Percentiles rank a stretch among this genome's conserved stretches.
phyloP scores from a whole-genome alignment of 1,284 basidiomycete genomes.

The Ceratobasidium sp. region DNA sequence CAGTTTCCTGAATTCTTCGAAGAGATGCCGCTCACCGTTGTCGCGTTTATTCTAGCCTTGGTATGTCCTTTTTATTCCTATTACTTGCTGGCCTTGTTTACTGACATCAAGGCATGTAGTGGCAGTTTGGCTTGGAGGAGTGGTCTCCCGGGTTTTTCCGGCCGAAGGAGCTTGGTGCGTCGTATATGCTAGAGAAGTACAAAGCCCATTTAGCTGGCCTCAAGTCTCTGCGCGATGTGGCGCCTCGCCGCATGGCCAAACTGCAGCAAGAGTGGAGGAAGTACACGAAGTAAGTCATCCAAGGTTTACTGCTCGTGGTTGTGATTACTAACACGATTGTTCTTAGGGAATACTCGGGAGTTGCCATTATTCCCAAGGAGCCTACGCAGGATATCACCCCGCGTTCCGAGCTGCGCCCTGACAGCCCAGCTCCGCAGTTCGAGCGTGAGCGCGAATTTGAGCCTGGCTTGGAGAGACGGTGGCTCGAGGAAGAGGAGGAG shows the following conservation, averaged over 20 bases:
- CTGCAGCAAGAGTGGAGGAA: not conserved
- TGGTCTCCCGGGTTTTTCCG: not conserved
- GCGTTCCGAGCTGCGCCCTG: not conserved
- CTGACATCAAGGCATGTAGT: no score
- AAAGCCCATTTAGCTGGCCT: not conserved
- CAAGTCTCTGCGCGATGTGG: not conserved
- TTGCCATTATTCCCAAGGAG: not conserved
- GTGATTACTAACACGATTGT: no score
- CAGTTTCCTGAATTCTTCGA: not conserved
- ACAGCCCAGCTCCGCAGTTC: not conserved
- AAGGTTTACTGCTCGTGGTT: no score
- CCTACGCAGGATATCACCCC: not conserved
- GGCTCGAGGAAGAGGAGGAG: no score
- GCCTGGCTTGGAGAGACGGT: no score
- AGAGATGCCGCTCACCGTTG: slow-evolving; percentile 1
- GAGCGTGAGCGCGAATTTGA: no score
- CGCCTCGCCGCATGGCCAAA: not conserved
- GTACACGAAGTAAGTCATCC: no score
- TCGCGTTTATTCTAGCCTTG: not conserved
- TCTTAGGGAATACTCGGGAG: not conserved
- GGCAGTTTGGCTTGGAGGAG: slow-evolving; percentile 7
- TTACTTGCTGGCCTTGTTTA: not conserved
- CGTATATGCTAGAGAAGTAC: slow-evolving; percentile 9
- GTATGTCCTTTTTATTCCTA: no score
- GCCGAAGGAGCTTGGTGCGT: not conserved